phyloP scores from a whole-genome alignment of 2,329 filamentous ascomycete species.

The Domatiomyces globalis region DNA sequence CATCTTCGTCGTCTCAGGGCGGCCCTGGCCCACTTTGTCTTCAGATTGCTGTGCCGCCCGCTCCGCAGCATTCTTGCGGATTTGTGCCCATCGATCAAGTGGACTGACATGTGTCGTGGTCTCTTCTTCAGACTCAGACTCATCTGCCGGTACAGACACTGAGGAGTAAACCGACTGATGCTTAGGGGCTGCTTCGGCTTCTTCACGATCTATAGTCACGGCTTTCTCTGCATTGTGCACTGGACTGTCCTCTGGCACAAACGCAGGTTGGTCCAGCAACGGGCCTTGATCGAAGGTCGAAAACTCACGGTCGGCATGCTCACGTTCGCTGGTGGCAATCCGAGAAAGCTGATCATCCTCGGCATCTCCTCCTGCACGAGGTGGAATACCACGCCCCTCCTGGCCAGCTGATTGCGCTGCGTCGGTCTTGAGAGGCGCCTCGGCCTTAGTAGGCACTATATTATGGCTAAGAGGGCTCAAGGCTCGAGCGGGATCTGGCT shows the following conservation, averaged over 20 bases:
- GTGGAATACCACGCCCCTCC: slow-evolving; percentile 20
- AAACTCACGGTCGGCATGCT: slow-evolving; percentile 37
- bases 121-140: slow-evolving; percentile 15
- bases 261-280: slow-evolving; percentile 71
- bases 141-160: slow-evolving; percentile 7
- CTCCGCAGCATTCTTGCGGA: slow-evolving; percentile 84
- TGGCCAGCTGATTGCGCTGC: slow-evolving; percentile 17
- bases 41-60: slow-evolving; percentile 55
- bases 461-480: background rate
- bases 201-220: background rate
- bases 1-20: slow-evolving; percentile 43
- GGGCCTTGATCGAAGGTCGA: slow-evolving; percentile 78
- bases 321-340: slow-evolving; percentile 39
- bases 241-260: slow-evolving; percentile 48
- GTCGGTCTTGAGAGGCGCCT: background rate
- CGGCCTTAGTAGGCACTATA: background rate
- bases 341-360: slow-evolving; percentile 44
- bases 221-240: background rate
- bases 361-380: slow-evolving; percentile 35
- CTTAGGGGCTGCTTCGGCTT: slow-evolving; percentile 14
- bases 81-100: slow-evolving; percentile 86
- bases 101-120: slow-evolving; percentile 20
- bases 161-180: slow-evolving; percentile 7
- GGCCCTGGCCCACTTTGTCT: slow-evolving; percentile 38
- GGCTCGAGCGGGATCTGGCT: background rate